Evolutionary conservation across 345 rosid genomes (phyloP), one percentile per base, ranked within the genome.

Genomic region (Salix dunnii): DNA sequence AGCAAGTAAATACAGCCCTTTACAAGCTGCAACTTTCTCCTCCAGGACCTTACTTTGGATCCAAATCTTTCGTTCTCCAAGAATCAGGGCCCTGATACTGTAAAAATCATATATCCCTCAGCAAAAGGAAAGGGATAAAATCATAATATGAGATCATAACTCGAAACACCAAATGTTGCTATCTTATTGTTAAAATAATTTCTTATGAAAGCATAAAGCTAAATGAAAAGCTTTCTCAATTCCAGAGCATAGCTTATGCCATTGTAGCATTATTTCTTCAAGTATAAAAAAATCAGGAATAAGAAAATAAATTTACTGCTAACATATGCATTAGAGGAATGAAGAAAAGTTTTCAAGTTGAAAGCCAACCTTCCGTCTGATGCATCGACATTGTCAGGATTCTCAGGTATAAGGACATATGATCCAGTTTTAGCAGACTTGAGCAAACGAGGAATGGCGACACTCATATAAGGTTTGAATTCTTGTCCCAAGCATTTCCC

Each of bases 401-500:
- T 43, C 11, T 76, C 25, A 55, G 51, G 25, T 14, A 60, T 23
- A 53, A 25, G 42, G 74, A 42, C 46, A 69, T 60, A 20, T 2
- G 28, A 12, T 30, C 33, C 27, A n/a, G 42, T 73, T 31, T 61
- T 35, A 61, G 79, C 74, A 27, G 74, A 69, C 11, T 69, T 53
- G 38, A 76, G 60, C 79, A 76, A 25, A 16, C 6, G 48, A 12
- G 79, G 74, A 58, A 76, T 69, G 43, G 49, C 74, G 68, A 76
- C 74, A 28, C 42, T 40, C 68, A 76, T 55, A 30, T 40, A 43
- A 51, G 79, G 74, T 9, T 13, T 23, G 74, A 76, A 76, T 18
- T 69, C 79, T 31, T 61, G 67, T 38, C 79, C 79, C 48, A 76
- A 58, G 68, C 79, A 76, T 43, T 69, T 61, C 46, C 74, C 70